These are phyloP conservation scores for Fusarium sp. DNA, from an alignment of 2,329 filamentous ascomycete genomes.

Conservation along the genomic window DNA sequence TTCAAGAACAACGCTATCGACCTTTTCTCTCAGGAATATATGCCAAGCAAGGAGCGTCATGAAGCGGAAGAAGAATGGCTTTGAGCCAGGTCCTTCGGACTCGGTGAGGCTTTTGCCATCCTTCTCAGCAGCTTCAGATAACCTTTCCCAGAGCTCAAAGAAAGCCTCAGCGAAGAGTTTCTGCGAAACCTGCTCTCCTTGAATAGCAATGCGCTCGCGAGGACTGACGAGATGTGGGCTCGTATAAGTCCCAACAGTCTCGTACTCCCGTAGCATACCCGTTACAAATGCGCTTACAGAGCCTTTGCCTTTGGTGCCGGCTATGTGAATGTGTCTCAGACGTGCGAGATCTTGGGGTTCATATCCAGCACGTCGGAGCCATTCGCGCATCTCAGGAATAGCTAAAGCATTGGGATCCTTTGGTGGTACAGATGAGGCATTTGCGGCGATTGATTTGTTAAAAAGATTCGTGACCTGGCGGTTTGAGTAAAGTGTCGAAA, in stretches of 20 bases:
- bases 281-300: conserved; percentile 87
- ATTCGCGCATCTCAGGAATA: conserved; percentile 82
- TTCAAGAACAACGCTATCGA: conserved; percentile 84
- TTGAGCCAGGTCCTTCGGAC: conserved; percentile 65
- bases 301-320: conserved; percentile 94
- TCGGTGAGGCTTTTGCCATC: conserved; percentile 50
- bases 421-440: conserved; percentile 51
- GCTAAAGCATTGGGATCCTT: conserved; percentile 72
- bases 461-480: conserved; percentile 68
- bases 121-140: conserved; percentile 51
- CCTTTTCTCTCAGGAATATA: conserved; percentile 77
- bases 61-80: conserved; percentile 93
- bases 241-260: conserved; percentile 76
- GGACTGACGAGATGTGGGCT: conserved; percentile 86
- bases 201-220: conserved; percentile 83
- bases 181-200: conserved; percentile 74
- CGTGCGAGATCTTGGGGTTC: conserved; percentile 55
- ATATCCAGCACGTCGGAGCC: conserved; percentile 80
- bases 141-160: conserved; percentile 81
- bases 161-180: conserved; percentile 78
- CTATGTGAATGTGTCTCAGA: conserved; percentile 76
- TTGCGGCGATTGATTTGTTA: conserved; percentile 41
- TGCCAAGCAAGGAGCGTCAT: conserved; percentile 90
- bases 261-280: conserved; percentile 69
- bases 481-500: conserved; percentile 83